phyloP scores from a whole-genome alignment of 1,139 yeast species.

The Schwanniomyces etchellsii region DNA sequence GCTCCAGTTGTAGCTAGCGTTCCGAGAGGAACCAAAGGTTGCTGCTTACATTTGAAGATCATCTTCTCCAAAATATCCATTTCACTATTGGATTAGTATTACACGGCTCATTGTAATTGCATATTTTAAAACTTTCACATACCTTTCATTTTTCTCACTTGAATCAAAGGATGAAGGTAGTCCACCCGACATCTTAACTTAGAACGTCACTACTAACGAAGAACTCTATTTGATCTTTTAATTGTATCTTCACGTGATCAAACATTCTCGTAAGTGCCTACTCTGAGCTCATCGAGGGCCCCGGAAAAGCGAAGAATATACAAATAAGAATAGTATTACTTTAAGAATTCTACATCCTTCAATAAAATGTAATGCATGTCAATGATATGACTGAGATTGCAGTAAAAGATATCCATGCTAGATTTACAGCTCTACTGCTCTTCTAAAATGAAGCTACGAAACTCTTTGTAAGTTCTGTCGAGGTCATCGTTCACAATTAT shows the following conservation, averaged over 20 bases:
- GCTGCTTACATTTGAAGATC: constrained; percentile 50
- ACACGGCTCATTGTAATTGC: constrained; percentile 1
- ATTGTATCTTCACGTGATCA: too few relatives aligned
- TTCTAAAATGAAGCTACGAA: constrained; percentile 66
- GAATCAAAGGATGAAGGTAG: constrained; percentile 22
- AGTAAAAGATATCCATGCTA: too few relatives aligned
- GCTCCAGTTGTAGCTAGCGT: constrained; percentile 76
- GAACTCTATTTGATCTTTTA: too few relatives aligned
- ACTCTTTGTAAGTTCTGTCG: constrained; percentile 78
- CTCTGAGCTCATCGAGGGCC: too few relatives aligned
- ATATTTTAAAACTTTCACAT: constrained; percentile 8
- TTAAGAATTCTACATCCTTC: too few relatives aligned
- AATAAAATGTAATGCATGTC: too few relatives aligned
- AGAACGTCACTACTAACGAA: too few relatives aligned
- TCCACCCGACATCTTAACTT: constrained; percentile 11
- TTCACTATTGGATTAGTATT: constrained; percentile 14
- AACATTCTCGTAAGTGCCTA: too few relatives aligned
- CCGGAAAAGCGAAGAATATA: too few relatives aligned
- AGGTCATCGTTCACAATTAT: constrained; percentile 87
- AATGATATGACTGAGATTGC: too few relatives aligned
- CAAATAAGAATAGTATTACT: too few relatives aligned
- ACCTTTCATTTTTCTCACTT: constrained; percentile 16
- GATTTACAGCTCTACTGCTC: too few relatives aligned
- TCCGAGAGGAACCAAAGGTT: constrained; percentile 81
- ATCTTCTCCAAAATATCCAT: constrained; percentile 27